A percentile compares a stretch with the other conserved stretches of the same genome.
Evolutionary conservation across 331 rosid genomes (phyloP).

Genomic region (Erythrophleum ivorense): DNA sequence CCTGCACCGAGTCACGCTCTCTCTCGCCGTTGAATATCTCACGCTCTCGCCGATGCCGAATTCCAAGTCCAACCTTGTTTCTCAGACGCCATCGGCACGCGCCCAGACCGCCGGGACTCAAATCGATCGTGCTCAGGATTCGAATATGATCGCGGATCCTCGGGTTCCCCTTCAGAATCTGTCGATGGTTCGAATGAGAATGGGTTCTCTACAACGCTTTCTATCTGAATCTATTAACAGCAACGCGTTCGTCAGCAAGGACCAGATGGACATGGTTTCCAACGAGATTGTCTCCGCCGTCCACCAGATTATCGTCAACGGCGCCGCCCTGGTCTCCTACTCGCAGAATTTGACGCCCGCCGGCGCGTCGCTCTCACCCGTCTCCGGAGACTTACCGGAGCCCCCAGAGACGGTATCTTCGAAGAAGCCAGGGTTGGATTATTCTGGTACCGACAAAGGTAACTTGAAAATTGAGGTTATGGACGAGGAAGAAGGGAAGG

Average conservation of each 20-base stretch:
- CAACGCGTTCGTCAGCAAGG: conserved; percentile 44
- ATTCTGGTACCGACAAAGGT: neutral
- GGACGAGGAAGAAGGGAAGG: conserved; percentile 38
- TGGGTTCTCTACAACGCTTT: conserved; percentile 63
- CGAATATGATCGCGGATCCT: conserved; percentile 28
- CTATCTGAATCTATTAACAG: conserved; percentile 57
- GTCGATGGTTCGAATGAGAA: conserved; percentile 46
- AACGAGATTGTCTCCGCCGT: conserved; percentile 64
- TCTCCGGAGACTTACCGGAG: neutral
- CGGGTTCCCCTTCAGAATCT: conserved; percentile 57
- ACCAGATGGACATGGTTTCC: conserved; percentile 60
- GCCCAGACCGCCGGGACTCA: neutral
- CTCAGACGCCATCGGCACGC: neutral
- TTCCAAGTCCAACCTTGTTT: conserved; percentile 8
- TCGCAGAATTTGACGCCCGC: conserved; percentile 19
- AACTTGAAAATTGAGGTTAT: conserved; percentile 32
- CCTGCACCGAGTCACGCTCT: too few relatives aligned
- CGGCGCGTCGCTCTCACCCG: neutral
- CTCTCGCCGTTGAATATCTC: neutral
- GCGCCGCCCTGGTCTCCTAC: conserved; percentile 60
- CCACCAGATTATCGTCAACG: conserved; percentile 60
- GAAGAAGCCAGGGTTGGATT: neutral
- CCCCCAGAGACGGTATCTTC: neutral
- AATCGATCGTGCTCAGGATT: neutral
- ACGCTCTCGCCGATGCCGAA: conserved; percentile 17